These are phyloP conservation scores for Metschnikowia sp. DNA, from an alignment of 805 yeast genomes.

Conservation along the genomic window DNA sequence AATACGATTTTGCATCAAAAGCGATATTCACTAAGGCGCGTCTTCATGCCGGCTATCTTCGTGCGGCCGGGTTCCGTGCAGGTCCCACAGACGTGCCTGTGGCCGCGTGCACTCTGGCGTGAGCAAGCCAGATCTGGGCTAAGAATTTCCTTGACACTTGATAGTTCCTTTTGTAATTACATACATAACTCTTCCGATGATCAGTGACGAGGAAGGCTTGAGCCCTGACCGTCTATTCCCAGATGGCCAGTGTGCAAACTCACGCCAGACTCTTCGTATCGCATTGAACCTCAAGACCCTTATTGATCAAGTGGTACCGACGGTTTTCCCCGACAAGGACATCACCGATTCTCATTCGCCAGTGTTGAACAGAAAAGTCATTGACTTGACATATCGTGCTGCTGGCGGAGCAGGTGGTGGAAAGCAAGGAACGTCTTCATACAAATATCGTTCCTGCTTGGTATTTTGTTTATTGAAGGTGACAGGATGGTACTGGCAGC, in stretches of 20 bases:
- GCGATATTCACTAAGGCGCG: too few species aligned
- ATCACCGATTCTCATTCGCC: conserved; percentile 57
- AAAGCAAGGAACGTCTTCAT: conserved; percentile 47
- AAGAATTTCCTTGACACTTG: too few species aligned
- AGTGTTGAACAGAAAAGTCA: conserved; percentile 54
- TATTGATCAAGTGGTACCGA: conserved; percentile 69
- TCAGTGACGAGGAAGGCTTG: conserved; percentile 1
- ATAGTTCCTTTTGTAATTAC: too few species aligned
- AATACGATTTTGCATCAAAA: too few species aligned
- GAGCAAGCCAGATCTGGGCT: conserved; percentile 1
- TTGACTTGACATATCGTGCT: conserved; percentile 62
- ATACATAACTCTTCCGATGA: background rate
- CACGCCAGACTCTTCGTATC: conserved; percentile 66
- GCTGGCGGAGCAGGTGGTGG: conserved; percentile 79
- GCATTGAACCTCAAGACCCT: conserved; percentile 70
- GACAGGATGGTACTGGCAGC: conserved; percentile 71
- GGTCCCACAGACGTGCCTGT: background rate
- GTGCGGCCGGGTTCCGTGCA: background rate
- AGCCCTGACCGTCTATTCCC: conserved; percentile 4
- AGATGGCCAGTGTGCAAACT: conserved; percentile 45
- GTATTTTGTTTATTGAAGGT: conserved; percentile 72
- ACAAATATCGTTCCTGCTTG: conserved; percentile 63
- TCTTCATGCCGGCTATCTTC: background rate
- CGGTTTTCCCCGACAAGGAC: conserved; percentile 49
- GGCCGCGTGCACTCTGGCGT: background rate